A percentile compares a stretch with the other conserved stretches of the same genome.
Conservation (phyloP, 805 yeast species). For the Kurtzmaniella fragi region DNA sequence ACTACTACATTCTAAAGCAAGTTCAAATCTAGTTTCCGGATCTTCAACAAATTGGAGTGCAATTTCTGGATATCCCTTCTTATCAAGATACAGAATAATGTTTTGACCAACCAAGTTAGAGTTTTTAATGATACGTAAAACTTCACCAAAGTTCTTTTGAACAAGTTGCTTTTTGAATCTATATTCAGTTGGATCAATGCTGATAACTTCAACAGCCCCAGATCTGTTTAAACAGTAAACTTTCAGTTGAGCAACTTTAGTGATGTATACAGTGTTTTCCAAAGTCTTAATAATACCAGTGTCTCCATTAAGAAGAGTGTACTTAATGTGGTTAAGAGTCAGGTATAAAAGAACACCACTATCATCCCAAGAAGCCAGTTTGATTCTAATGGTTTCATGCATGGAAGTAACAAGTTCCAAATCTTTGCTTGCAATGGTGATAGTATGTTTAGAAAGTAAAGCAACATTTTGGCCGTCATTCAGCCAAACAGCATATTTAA, state of each 20-base stretch:
- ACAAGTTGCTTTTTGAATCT: slow-evolving; percentile 91
- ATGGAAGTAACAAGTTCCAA: slow-evolving; percentile 74
- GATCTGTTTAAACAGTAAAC: slow-evolving; percentile 80
- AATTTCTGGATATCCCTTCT: slow-evolving; percentile 94
- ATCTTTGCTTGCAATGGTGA: slow-evolving; percentile 78
- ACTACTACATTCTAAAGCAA: slow-evolving; percentile 92
- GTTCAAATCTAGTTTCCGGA: slow-evolving; percentile 91
- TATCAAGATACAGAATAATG: slow-evolving; percentile 89
- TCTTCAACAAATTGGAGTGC: slow-evolving; percentile 97
- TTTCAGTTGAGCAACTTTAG: slow-evolving; percentile 61
- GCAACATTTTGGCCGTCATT: slow-evolving; percentile 84
- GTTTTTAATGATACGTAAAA: slow-evolving; percentile 76
- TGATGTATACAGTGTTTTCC: slow-evolving; percentile 80
- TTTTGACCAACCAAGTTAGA: slow-evolving; percentile 96
- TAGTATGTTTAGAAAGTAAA: slow-evolving; percentile 83
- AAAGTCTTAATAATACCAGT: slow-evolving; percentile 90
- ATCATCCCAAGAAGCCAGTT: slow-evolving; percentile 97
- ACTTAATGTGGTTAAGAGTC: slow-evolving; percentile 93
- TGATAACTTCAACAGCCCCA: slow-evolving; percentile 73
- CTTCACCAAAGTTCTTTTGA: slow-evolving; percentile 87
- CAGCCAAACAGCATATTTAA: slow-evolving; percentile 89
- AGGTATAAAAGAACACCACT: slow-evolving; percentile 87
- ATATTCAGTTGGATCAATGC: slow-evolving; percentile 94
- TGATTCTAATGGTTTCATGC: slow-evolving; percentile 95
- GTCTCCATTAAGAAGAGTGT: slow-evolving; percentile 90